Percentiles rank a stretch among this genome's conserved stretches.
phyloP scores from a whole-genome alignment of 2,329 filamentous ascomycete genomes.

The Aspergillus fijiensis region DNA sequence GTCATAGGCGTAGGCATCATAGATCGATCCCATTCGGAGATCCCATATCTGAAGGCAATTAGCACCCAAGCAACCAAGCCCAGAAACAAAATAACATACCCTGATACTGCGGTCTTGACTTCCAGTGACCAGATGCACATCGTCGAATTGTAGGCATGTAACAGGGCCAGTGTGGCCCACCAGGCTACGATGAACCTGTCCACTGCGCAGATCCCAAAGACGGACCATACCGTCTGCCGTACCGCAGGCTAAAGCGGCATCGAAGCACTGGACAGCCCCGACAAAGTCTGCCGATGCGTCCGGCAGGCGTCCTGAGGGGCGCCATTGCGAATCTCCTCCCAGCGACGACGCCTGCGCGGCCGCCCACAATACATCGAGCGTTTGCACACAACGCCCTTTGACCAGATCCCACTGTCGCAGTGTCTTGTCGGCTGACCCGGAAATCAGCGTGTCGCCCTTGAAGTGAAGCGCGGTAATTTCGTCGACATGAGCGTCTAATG shows the following conservation, averaged over 20 bases:
- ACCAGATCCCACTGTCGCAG: conserved; percentile 96
- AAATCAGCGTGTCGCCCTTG: conserved; percentile 83
- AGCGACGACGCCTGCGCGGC: conserved; percentile 82
- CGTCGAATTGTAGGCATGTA: conserved; percentile 93
- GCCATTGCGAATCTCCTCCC: conserved; percentile 65
- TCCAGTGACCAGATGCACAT: conserved; percentile 89
- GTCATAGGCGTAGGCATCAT: conserved; percentile 95
- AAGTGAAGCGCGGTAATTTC: conserved; percentile 95
- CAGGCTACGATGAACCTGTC: conserved; percentile 92
- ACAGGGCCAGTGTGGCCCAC: conserved; percentile 95
- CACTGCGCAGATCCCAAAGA: conserved; percentile 92
- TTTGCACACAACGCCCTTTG: conserved; percentile 96
- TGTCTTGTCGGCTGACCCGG: conserved; percentile 95
- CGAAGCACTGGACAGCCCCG: conserved; percentile 90
- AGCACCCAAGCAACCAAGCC: conserved; percentile 3
- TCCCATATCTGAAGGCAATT: conserved; percentile 80
- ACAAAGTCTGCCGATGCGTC: conserved; percentile 83
- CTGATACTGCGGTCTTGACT: conserved; percentile 89
- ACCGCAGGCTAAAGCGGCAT: conserved; percentile 90
- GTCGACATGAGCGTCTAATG: conserved; percentile 84
- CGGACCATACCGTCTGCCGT: conserved; percentile 97
- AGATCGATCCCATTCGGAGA: conserved; percentile 90
- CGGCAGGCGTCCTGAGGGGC: conserved; percentile 62
- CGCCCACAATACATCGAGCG: conserved; percentile 95
- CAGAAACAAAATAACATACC: conserved; percentile 57